phyloP scores from a whole-genome alignment of 1,284 basidiomycete species.

The Grifola frondosa region DNA sequence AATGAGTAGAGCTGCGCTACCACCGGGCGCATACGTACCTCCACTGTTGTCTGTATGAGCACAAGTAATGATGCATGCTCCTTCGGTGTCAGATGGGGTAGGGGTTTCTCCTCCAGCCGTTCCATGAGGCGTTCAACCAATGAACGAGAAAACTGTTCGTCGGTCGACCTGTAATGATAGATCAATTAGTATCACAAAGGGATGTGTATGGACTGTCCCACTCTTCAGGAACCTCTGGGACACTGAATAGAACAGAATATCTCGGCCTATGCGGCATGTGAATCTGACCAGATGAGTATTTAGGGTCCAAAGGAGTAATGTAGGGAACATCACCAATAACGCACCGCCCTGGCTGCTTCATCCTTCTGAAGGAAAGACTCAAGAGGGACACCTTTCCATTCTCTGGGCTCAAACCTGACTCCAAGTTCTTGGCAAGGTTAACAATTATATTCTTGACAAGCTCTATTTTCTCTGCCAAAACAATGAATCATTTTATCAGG shows the following conservation, averaged over 20 bases:
- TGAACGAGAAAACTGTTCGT: constrained; percentile 61
- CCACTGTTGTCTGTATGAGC: constrained; percentile 83
- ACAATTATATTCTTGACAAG: constrained; percentile 81
- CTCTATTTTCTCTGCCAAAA: constrained; percentile 71
- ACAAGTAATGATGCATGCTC: constrained; percentile 81
- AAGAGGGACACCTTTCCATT: constrained; percentile 50
- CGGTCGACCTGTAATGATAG: constrained; percentile 36
- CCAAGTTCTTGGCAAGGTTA: constrained; percentile 52
- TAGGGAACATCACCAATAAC: not conserved
- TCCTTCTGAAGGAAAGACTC: constrained; percentile 53
- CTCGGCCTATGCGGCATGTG: constrained; percentile 30
- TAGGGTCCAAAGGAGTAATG: constrained; percentile 14
- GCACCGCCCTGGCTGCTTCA: constrained; percentile 24
- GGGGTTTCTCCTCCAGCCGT: constrained; percentile 58
- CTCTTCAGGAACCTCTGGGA: constrained; percentile 36
- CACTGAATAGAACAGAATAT: constrained; percentile 49
- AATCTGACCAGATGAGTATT: constrained; percentile 4
- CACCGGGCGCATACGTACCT: constrained; percentile 46
- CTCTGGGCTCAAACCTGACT: constrained; percentile 32
- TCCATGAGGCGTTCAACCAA: constrained; percentile 65
- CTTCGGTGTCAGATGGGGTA: constrained; percentile 70
- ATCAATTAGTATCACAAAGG: not conserved
- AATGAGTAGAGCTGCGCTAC: not conserved
- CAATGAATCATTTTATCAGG: not conserved
- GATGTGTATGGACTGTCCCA: not conserved